Evolutionary conservation across 2,329 filamentous ascomycete species (phyloP), one percentile per base, ranked within the genome.

Genomic region (Fusarium beomiforme): DNA sequence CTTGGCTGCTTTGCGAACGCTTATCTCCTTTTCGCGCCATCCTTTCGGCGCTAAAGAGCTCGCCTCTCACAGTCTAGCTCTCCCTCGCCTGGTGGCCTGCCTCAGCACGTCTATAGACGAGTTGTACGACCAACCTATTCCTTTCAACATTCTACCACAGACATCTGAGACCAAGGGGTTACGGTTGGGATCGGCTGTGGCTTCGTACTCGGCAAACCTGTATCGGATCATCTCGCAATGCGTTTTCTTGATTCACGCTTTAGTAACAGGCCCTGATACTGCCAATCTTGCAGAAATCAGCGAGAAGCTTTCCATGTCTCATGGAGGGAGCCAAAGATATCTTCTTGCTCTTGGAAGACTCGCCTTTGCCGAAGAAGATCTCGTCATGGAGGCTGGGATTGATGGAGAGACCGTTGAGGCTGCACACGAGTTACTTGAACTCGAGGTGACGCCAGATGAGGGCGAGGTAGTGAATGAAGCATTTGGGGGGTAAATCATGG

Each of bases 351-450:
- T 99, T 46, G 94, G 93, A 0, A 84, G 95, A 43, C 83, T 98
- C n/a, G 94, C 93, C 0, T 98, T 97, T 79, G 91, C 90, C 9
- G 89, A 90, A 53, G 93, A 97, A 67, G 92, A 93, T 33, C 80
- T 93, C 12, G 87, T 96, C 14, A 85, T 97, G 31, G 94, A 98
- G 80, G 85, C 86, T 3, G 91, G 91, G 1, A 91, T 97, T 57
- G 91, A 92, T 37, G 88, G 91, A 31, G 93, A 93, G 70, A 93
- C 94, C 2, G 89, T 92, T 2, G 93, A 95, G 70, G 90, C 91
- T 80, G 95, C 96, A 6, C 91, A 95, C 74, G 90, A 92, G 76
- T 84, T 99, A 69, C 81, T 98, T 41, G 94, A 97, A 78, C 85
- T 93, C 67, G 89, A 90, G 5, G 89, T 97, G 24, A 96, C 93